Percentiles rank a stretch among this genome's conserved stretches.
Evolutionary conservation across 169 alveolate species (phyloP).

Genomic region (Eimeria maxima): DNA sequence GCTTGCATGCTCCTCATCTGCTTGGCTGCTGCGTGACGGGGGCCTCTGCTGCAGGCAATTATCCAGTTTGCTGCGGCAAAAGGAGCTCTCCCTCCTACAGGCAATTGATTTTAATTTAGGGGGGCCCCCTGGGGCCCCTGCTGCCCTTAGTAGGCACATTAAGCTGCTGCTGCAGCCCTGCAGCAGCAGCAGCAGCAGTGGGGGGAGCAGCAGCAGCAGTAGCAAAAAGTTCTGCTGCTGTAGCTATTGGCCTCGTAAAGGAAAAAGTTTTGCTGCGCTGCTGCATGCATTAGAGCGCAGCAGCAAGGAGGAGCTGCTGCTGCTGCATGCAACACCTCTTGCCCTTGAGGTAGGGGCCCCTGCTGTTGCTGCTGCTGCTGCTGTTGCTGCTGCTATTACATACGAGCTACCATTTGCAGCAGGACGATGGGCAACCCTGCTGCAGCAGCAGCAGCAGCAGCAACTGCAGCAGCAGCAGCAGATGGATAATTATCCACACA

Average conservation of each 20-base stretch:
- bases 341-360: background rate
- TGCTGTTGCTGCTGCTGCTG: conserved; percentile 20
- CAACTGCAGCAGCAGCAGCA: no score
- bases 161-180: no score
- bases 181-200: no score
- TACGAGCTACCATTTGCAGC: background rate
- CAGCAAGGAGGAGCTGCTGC: background rate
- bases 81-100: background rate
- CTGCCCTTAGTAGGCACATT: background rate
- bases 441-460: conserved; percentile 26
- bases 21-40: conserved; percentile 26
- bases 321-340: background rate
- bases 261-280: background rate
- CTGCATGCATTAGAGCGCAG: background rate
- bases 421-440: background rate
- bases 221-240: no score
- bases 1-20: background rate
- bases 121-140: background rate
- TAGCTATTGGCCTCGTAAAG: background rate
- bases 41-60: background rate
- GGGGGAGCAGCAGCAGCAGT: no score
- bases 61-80: background rate
- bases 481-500: background rate
- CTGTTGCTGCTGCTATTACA: background rate
- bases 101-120: background rate